Evolutionary conservation across 331 rosid genomes (phyloP).

Genomic region (Phaseolus coccineus): DNA sequence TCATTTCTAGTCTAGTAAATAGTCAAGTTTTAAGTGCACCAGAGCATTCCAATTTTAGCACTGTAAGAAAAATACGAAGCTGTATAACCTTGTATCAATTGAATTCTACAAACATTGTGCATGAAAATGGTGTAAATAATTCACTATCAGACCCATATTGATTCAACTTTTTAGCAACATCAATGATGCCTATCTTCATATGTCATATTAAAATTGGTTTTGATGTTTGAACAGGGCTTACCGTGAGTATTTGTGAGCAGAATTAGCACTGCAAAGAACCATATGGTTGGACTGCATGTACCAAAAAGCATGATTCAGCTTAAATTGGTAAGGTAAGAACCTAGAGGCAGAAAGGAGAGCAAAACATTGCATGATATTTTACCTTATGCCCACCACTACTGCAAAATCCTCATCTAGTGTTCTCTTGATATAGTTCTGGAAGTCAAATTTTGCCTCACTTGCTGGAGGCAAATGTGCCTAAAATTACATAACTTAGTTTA

Average conservation of each 20-base stretch:
- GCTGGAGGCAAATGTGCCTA: conserved; percentile 70
- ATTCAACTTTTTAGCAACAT: neutral
- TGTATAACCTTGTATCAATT: neutral
- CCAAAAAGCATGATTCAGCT: conserved; percentile 1
- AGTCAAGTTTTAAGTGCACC: neutral
- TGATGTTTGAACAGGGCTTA: conserved; percentile 26
- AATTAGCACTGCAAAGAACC: conserved; percentile 62
- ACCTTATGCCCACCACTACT: conserved; percentile 70
- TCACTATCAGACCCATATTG: neutral
- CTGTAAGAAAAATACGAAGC: neutral
- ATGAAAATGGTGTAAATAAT: neutral
- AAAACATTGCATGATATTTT: conserved; percentile 11
- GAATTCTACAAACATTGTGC: conserved; percentile 15
- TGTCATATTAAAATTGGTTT: neutral
- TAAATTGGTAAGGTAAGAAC: neutral
- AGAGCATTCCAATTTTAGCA: neutral
- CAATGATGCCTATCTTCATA: neutral
- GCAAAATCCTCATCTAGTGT: conserved; percentile 70
- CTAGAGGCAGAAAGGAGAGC: conserved; percentile 14
- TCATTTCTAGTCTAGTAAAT: neutral
- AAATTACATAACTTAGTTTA: conserved; percentile 33
- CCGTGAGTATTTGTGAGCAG: conserved; percentile 58
- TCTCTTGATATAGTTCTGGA: conserved; percentile 59
- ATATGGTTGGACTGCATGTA: conserved; percentile 59
- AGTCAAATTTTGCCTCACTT: conserved; percentile 58